Evolutionary conservation across 2,329 filamentous ascomycete genomes (phyloP), one percentile per base, ranked within the genome.

Genomic region (Penicillium aurantiogriseum): DNA sequence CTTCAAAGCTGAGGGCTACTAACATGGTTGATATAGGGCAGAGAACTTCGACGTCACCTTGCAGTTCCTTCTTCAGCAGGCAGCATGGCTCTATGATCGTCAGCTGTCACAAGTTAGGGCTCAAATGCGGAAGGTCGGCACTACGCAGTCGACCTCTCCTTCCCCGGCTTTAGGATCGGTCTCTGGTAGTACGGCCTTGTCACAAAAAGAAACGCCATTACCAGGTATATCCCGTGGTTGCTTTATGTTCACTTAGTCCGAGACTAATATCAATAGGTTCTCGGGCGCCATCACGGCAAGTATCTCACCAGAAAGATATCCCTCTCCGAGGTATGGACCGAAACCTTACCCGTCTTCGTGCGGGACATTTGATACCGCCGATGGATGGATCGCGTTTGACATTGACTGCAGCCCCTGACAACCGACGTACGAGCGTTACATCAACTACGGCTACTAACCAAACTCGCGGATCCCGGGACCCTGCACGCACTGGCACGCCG

Each of bases 11-110:
- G 33, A 43, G 31, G 8, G 5, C 6, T 47, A 17, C 61, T 65
- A 50, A 62, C 40, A 48, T 47, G 8, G 33, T 57, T 9, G 23
- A 13, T 58, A 36, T 46, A 89, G 88, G 70, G 91, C 90, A 46
- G 80, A 84, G 51, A 82, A 85, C 45, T 96, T 97, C 75, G 84
- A 92, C 61, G 93, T 97, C 21, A 88, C 90, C 27, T 85, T 95
- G 57, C 84, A 91, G 40, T 97, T 97, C 69, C 83, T 99, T 33
- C 84, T 97, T 17, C 91, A 96, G 71, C 92, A 99, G 76, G 92
- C 92, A 62, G 92, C 91, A 74, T 96, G 92, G 84, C 84, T 97
- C 6, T 96, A 94, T 70, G 92, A 97, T 72, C 84, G 90, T 51
- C 91, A 97, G 77, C 84, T 95, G 29, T 90, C 90, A 0, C 91